Conservation (phyloP, 192 early-diverging fungal species). For the Obelidium mucronatum region DNA sequence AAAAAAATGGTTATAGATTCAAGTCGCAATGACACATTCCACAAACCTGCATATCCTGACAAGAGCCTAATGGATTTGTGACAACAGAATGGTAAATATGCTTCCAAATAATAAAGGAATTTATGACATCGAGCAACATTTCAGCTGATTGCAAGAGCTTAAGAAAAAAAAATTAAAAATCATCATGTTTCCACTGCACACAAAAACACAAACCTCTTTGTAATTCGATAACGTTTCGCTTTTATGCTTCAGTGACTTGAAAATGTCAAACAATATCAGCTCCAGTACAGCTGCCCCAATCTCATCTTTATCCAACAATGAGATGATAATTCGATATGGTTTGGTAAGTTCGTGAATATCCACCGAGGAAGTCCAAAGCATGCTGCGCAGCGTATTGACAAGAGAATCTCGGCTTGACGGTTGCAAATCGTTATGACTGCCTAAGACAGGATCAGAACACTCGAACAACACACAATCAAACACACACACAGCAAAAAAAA, state of each 20-base stretch:
- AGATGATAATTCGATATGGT: constrained; percentile 85
- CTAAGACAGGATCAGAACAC: too few relatives aligned
- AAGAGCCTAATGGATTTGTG: background rate
- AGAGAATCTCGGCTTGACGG: background rate
- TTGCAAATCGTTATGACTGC: background rate
- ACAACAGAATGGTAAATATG: constrained; percentile 54
- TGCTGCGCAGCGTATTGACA: constrained; percentile 10
- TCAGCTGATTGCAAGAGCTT: constrained; percentile 81
- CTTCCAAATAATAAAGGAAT: constrained; percentile 85
- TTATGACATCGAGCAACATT: constrained; percentile 92
- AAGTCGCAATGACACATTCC: constrained; percentile 23
- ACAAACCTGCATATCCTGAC: constrained; percentile 25
- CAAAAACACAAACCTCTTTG: constrained; percentile 24
- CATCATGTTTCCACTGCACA: background rate
- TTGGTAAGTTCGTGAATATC: constrained; percentile 55
- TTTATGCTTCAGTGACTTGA: constrained; percentile 67
- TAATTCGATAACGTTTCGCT: background rate
- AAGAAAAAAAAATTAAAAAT: background rate
- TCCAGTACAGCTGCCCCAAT: constrained; percentile 81
- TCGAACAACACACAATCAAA: too few relatives aligned
- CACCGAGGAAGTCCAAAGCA: constrained; percentile 23
- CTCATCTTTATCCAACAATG: constrained; percentile 83
- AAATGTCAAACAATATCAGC: constrained; percentile 73
- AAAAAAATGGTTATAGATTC: constrained; percentile 28
- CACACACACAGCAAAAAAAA: too few relatives aligned